Conservation (phyloP, 176 grass and related monocot species). For the Cocos nucifera region DNA sequence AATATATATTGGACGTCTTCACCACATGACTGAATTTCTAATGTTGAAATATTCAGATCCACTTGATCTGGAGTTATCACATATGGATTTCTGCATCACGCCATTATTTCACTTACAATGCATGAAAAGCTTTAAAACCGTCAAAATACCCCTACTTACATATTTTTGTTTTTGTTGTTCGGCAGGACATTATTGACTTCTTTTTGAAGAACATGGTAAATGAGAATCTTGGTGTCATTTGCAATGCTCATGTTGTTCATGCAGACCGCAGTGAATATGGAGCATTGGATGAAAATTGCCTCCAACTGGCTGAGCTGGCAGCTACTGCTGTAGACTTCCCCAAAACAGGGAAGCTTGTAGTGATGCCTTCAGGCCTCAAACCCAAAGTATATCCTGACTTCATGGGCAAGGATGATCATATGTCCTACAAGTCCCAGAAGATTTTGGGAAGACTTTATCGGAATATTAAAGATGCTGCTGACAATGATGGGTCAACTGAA, state of each 20-base stretch:
- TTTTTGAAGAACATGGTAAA: slow-evolving; percentile 94
- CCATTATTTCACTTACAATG: too few species aligned
- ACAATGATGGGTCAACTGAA: slow-evolving; percentile 25
- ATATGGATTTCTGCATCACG: too few species aligned
- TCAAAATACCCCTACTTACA: too few species aligned
- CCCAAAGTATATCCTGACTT: slow-evolving; percentile 93
- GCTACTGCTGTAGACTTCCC: slow-evolving; percentile 87
- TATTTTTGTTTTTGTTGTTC: slow-evolving; percentile 2
- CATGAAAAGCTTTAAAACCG: too few species aligned
- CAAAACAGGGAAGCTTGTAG: slow-evolving; percentile 70
- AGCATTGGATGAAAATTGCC: slow-evolving; percentile 81
- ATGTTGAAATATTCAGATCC: too few species aligned
- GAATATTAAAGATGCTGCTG: slow-evolving; percentile 26
- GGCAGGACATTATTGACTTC: slow-evolving; percentile 81
- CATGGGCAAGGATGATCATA: slow-evolving; percentile 67
- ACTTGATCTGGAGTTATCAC: too few species aligned
- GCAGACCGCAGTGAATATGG: slow-evolving; percentile 70
- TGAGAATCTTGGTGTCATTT: slow-evolving; percentile 82
- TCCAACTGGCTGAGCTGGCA: slow-evolving; percentile 71
- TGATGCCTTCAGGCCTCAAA: slow-evolving; percentile 48
- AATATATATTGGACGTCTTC: too few species aligned
- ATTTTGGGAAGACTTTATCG: slow-evolving; percentile 43
- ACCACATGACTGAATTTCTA: too few species aligned
- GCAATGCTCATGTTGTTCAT: slow-evolving; percentile 96
- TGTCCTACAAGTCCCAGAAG: slow-evolving; percentile 75